These are phyloP conservation scores for Plasmodium gonderi DNA, from an alignment of 169 alveolate genomes.

Conservation along the genomic window DNA sequence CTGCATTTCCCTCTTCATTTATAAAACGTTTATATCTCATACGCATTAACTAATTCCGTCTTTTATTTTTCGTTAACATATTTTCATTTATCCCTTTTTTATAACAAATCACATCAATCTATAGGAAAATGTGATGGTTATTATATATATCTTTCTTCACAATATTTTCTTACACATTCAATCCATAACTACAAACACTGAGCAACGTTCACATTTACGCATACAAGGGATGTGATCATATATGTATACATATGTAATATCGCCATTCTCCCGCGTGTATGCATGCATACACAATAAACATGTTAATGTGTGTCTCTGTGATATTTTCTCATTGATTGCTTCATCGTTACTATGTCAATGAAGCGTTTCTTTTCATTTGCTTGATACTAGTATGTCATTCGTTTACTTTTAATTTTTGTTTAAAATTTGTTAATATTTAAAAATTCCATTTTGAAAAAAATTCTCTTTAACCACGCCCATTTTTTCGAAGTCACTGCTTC, in stretches of 20 bases:
- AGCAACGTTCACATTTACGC: neutral
- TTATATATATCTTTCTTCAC: neutral
- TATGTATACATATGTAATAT: no score
- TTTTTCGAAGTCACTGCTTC: neutral
- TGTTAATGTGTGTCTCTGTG: no score
- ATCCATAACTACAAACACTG: neutral
- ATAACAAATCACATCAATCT: neutral
- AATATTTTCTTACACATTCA: neutral
- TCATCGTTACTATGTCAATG: neutral
- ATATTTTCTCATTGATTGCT: neutral
- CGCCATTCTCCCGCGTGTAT: no score
- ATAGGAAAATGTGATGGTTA: neutral
- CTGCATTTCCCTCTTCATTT: neutral
- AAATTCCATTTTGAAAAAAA: neutral
- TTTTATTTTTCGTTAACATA: neutral
- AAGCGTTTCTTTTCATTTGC: neutral
- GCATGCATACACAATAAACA: neutral
- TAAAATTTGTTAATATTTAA: slow-evolving; percentile 7
- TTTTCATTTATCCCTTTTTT: neutral
- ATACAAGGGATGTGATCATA: no score
- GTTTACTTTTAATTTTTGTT: slow-evolving; percentile 39
- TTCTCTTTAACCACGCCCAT: neutral
- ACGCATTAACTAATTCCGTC: neutral
- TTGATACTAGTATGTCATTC: neutral
- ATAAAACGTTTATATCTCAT: neutral